Evolutionary conservation across 1,284 basidiomycete genomes (phyloP), one percentile per base, ranked within the genome.

Genomic region (Trichosporon sp.): DNA sequence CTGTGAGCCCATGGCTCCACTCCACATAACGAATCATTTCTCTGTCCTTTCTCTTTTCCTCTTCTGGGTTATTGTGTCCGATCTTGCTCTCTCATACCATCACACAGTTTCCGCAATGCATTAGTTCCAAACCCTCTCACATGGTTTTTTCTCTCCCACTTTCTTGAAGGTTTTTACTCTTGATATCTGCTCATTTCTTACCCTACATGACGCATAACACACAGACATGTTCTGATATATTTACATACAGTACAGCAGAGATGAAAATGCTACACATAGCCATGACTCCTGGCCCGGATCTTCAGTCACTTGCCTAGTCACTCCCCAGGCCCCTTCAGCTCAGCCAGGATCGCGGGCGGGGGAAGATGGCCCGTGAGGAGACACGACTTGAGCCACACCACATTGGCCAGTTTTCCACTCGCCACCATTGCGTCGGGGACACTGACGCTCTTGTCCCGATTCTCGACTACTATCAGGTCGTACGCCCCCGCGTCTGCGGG

Each of bases 341-440:
- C 59, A 8, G 59, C 16, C 5, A 63, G 31, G 32, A 63, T 16
- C 4, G 31, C 31, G 6, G 59, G 59, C 6, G 59, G 12, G 14
- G n/a, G 31, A 14, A 63, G 32, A 31, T 37, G 32, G 2, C 59
- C 59, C 14, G 59, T 37, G 31, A 67, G 32, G 2, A 95, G 84
- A 77, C 91, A 92, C 67, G 92, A 89, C 81, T 94, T 95, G 64
- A 95, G 87, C 92, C 92, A 94, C 70, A 87, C 84, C 11, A 81
- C 78, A 63, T 83, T 76, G 14, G 78, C 75, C 21, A 76, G 71
- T 59, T 76, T 77, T 2, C 75, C 76, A 37, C 71, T 56, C 12
- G 64, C 67, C 16, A 35, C 67, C 68, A 79, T 54, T 4, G 88
- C 88, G 38, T 86, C 80, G 31, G 80, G 80, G 8, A 76, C 16